phyloP scores from a whole-genome alignment of 345 rosid species.

The Citrus australasica region DNA sequence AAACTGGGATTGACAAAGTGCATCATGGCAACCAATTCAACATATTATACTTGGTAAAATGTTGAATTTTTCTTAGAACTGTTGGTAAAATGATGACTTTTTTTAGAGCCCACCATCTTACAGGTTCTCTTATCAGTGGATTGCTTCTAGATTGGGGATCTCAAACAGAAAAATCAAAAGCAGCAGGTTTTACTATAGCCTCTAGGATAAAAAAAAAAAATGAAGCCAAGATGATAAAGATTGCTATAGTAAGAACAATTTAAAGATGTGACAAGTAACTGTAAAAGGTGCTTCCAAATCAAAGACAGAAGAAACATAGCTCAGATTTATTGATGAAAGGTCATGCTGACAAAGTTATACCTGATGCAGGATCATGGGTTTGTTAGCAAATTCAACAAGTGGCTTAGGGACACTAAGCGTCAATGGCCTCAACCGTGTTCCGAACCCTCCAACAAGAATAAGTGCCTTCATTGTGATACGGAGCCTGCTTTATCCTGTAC shows the following conservation, averaged over 20 bases:
- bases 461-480: slow-evolving; percentile 83
- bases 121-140: background rate
- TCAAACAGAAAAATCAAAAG: slow-evolving; percentile 8
- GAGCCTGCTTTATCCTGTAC: slow-evolving; percentile 36
- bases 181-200: background rate
- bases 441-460: slow-evolving; percentile 98
- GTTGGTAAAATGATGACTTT: background rate
- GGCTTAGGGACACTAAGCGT: slow-evolving; percentile 98
- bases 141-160: slow-evolving; percentile 2
- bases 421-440: slow-evolving; percentile 96
- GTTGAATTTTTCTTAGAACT: slow-evolving; percentile 4
- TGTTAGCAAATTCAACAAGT: slow-evolving; percentile 95
- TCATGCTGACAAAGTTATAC: slow-evolving; percentile 27
- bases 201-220: background rate
- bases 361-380: slow-evolving; percentile 99
- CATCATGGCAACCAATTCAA: background rate
- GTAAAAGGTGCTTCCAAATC: background rate
- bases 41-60: background rate
- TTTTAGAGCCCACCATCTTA: background rate
- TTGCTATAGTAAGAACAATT: background rate
- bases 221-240: background rate
- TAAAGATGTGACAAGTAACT: background rate
- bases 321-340: background rate
- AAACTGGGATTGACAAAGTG: background rate
- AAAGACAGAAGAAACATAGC: background rate